Evolutionary conservation across 768 basidiomycete species (phyloP).

Genomic region (Kondoa malvinella): DNA sequence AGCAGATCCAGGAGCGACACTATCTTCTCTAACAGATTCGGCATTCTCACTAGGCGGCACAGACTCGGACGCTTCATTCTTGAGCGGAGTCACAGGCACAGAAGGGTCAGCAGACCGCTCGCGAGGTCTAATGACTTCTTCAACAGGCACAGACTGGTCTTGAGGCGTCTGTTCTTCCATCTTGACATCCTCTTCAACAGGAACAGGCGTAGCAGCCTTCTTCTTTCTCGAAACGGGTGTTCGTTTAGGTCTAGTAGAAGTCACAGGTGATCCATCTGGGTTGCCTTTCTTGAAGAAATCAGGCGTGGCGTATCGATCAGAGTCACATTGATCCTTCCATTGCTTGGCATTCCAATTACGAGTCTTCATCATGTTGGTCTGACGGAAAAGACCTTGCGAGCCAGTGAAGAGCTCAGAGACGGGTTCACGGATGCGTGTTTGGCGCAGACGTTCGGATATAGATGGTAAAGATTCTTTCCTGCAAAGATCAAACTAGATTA

Average conservation of each 20-base stretch:
- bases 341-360: slow-evolving; percentile 67
- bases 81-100: background rate
- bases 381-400: slow-evolving; percentile 57
- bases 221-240: background rate
- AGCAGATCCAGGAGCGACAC: background rate
- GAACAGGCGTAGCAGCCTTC: slow-evolving; percentile 14
- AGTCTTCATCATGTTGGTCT: slow-evolving; percentile 78
- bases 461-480: slow-evolving; percentile 60
- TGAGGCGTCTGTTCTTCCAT: background rate
- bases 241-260: background rate
- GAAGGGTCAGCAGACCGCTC: background rate
- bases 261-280: background rate
- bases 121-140: background rate
- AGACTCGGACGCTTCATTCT: background rate
- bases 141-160: background rate
- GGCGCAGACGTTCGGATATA: slow-evolving; percentile 49
- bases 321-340: slow-evolving; percentile 61
- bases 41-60: background rate
- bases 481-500: background rate
- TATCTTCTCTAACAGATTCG: slow-evolving; percentile 3
- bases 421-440: slow-evolving; percentile 66
- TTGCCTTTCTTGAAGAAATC: slow-evolving; percentile 19
- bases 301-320: slow-evolving; percentile 56
- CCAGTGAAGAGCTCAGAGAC: slow-evolving; percentile 91
- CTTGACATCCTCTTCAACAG: background rate